phyloP scores from a whole-genome alignment of 805 yeast genomes.

The Candida piceae region DNA sequence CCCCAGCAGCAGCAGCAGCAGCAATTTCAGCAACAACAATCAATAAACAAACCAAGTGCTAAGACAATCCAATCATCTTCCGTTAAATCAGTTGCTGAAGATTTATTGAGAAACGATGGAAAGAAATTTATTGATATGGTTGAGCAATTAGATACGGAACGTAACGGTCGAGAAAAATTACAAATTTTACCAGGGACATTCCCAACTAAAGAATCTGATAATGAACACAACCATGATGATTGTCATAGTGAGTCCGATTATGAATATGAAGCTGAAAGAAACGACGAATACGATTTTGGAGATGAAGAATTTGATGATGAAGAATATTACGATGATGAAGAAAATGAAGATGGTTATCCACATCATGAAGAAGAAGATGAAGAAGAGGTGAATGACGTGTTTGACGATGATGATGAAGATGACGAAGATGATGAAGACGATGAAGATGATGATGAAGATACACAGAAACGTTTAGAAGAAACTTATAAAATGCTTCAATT shows the following conservation, averaged over 20 bases:
- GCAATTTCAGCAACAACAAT: too few relatives aligned
- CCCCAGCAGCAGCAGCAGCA: too few relatives aligned
- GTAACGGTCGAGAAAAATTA: constrained; percentile 30
- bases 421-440: constrained; percentile 31
- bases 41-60: too few relatives aligned
- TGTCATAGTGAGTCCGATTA: constrained; percentile 28
- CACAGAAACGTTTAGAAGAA: constrained; percentile 65
- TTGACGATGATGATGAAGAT: constrained; percentile 17
- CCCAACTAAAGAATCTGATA: constrained; percentile 21
- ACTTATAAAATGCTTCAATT: constrained; percentile 75
- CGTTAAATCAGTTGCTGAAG: constrained; percentile 61
- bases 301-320: constrained; percentile 10
- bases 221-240: constrained; percentile 28
- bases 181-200: constrained; percentile 20
- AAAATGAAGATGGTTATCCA: constrained; percentile 18
- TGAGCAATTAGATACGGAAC: constrained; percentile 63
- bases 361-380: constrained; percentile 17
- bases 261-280: constrained; percentile 20
- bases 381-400: constrained; percentile 17
- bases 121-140: constrained; percentile 71
- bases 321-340: constrained; percentile 14
- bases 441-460: constrained; percentile 44
- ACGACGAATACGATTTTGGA: constrained; percentile 8
- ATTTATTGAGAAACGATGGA: constrained; percentile 73
- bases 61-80: constrained; percentile 1